These are phyloP conservation scores for Ustilago lituana DNA, from an alignment of 1,284 basidiomycete genomes.

Conservation along the genomic window DNA sequence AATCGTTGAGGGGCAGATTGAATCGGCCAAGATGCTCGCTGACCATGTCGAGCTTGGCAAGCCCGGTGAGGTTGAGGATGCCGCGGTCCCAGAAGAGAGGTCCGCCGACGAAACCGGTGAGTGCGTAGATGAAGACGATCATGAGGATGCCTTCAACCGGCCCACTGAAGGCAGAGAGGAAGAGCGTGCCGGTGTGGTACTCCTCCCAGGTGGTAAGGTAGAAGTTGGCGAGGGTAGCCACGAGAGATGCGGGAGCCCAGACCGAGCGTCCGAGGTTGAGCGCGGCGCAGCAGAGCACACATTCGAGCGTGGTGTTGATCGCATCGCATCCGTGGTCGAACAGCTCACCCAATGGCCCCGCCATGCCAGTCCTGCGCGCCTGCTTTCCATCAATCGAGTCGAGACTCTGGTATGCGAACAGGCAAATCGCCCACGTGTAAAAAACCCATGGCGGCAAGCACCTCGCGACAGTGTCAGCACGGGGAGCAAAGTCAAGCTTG, in stretches of 20 bases:
- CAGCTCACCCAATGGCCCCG: slow-evolving; percentile 92
- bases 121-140: slow-evolving; percentile 79
- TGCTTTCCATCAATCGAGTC: slow-evolving; percentile 95
- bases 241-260: slow-evolving; percentile 91
- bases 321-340: slow-evolving; percentile 92
- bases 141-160: slow-evolving; percentile 96
- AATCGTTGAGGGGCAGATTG: slow-evolving; percentile 82
- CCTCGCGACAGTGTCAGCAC: slow-evolving; percentile 8
- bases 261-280: slow-evolving; percentile 90
- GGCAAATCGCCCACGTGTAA: slow-evolving; percentile 78
- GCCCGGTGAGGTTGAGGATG: slow-evolving; percentile 74
- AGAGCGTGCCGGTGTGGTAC: slow-evolving; percentile 80
- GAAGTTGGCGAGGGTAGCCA: slow-evolving; percentile 89
- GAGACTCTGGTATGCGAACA: slow-evolving; percentile 91
- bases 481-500: slow-evolving; percentile 32
- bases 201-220: slow-evolving; percentile 98
- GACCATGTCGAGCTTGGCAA: slow-evolving; percentile 70
- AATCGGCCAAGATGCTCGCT: slow-evolving; percentile 69
- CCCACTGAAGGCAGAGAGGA: slow-evolving; percentile 82
- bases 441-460: slow-evolving; percentile 58
- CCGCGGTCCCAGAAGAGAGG: slow-evolving; percentile 84
- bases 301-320: slow-evolving; percentile 81
- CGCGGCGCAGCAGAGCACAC: slow-evolving; percentile 49
- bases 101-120: slow-evolving; percentile 72
- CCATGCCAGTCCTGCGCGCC: slow-evolving; percentile 92